Evolutionary conservation across 2,329 filamentous ascomycete species (phyloP), one percentile per base, ranked within the genome.

Genomic region (Celoporthe dispersa): DNA sequence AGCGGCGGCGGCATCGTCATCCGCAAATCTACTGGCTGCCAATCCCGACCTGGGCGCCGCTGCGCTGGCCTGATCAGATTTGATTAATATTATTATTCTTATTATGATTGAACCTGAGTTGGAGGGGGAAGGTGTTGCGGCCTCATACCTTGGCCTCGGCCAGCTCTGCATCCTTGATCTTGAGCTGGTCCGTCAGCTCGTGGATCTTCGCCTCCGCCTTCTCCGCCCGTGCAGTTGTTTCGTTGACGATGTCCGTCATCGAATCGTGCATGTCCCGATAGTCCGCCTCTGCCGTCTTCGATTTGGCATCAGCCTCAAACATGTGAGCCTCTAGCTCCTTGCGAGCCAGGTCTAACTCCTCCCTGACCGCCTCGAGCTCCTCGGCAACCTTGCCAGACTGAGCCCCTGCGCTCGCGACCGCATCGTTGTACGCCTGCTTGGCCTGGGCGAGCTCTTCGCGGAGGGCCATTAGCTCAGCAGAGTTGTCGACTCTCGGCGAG

Each of bases 221-320:
- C 71, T 84, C 86, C 65, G 84, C 82, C 80, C 85, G 87, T 75
- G 77, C 83, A 74, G 86, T 83, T 66, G 86, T 85, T 75, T 90
- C 88, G 76, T 90, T 88, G 1, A 89, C 83, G 67, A 90, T 80
- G 73, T 86, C 79, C 5, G 86, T 89, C 81, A 91, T 84, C 71
- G 85, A 88, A 66, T 91, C 87, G 76, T 88, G 86, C 81, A 91
- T 86, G 73, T 90, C 87, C 76, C 86, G 84, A 78, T 88, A 90
- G 77, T 90, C 87, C n/a, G 84, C 82, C 77, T 84, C 82, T 62
- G 85, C 82, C n/a, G 83, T 87, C 84, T 88, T 88, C 66, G 81
- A 75, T 76, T 83, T 84, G 14, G 83, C 83, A 14, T 85, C 84
- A 3, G 84, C 82, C 74, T 87, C 84, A 31, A 83, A 80, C 77